Evolutionary conservation across 2,329 filamentous ascomycete genomes (phyloP).

Genomic region (Nigrograna mackinnonii): DNA sequence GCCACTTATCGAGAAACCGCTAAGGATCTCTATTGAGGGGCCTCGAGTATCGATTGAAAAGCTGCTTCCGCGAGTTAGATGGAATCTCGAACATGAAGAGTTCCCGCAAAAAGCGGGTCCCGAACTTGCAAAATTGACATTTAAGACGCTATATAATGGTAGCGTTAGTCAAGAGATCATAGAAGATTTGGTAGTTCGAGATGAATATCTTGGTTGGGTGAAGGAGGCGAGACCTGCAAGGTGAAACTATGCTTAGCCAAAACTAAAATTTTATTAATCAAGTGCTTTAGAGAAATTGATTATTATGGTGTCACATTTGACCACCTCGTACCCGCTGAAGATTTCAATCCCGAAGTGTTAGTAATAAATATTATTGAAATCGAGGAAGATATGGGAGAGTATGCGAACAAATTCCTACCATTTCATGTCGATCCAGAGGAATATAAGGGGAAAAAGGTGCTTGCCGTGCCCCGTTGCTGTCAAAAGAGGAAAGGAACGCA

Average conservation of each 20-base stretch:
- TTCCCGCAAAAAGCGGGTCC: neutral
- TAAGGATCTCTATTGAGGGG: neutral
- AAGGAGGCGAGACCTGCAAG: neutral
- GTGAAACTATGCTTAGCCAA: neutral
- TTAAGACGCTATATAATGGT: neutral
- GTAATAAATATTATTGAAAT: conserved; percentile 50
- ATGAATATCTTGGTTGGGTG: neutral
- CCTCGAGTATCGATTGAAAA: neutral
- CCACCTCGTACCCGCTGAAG: conserved; percentile 39
- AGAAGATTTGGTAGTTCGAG: no score
- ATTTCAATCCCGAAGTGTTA: conserved; percentile 45
- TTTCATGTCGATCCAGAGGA: conserved; percentile 42
- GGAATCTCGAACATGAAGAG: neutral
- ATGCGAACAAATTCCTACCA: conserved; percentile 39
- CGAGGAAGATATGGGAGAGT: conserved; percentile 39
- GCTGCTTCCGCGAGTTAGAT: neutral
- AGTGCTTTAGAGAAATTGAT: conserved; percentile 28
- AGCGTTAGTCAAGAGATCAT: no score
- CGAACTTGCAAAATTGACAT: neutral
- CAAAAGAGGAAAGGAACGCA: conserved; percentile 42
- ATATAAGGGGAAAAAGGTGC: conserved; percentile 44
- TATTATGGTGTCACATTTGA: conserved; percentile 50
- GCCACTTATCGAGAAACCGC: neutral
- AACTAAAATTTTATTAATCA: neutral
- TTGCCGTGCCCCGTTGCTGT: conserved; percentile 49